Base-by-base conservation (phyloP, 257 asterid genomes). In the Solanum medicagineum region DNA sequence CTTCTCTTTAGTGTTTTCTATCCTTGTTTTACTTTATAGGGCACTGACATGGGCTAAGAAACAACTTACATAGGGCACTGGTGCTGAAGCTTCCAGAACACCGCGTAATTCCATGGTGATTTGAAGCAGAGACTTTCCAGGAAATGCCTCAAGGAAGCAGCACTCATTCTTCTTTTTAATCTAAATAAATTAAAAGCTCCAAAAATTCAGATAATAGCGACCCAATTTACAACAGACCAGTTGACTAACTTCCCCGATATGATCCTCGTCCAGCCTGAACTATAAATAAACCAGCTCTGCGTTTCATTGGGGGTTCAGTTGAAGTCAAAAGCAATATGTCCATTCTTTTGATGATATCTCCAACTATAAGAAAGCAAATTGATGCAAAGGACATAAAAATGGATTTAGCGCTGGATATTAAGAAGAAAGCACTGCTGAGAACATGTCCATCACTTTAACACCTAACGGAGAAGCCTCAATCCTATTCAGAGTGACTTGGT, bases 261-360 rank as follows among this genome's bases (percentile, higher is more conserved):
- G 99, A 95, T 75, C 97, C 97, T 91, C 99, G 90, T 90, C 99
- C 99, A 40, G 98, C 99, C 80, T 96, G 99, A 47, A 91, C 95
- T 80, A 92, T 91, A 92, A 94, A 85, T 71, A 95, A 87, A 85
- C 97, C 98, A 87, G 95, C 94, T 93, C 98, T 94, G 87, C 98
- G 91, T 87, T 95, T 96, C 92, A 92, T 90, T 71, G 97, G 97
- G 87, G 98, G 98, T 87, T 94, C 99, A 90, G 87, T 89, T 8
- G 95, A 92, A 86, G 92, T 92, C 86, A 92, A 88, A 57, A 91
- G 85, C 86, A 86, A 81, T 60, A 45, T 65, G 85, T 89, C 93
- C 97, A 94, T 92, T 91, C 89, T 91, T 63, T 45, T 86, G 85
- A 49, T 68, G 65, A 81, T 90, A 82, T 81, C 90, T 85, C 86